Evolutionary conservation across 2,329 filamentous ascomycete genomes (phyloP), one percentile per base, ranked within the genome.

Genomic region (Phyllosticta capitalensis): DNA sequence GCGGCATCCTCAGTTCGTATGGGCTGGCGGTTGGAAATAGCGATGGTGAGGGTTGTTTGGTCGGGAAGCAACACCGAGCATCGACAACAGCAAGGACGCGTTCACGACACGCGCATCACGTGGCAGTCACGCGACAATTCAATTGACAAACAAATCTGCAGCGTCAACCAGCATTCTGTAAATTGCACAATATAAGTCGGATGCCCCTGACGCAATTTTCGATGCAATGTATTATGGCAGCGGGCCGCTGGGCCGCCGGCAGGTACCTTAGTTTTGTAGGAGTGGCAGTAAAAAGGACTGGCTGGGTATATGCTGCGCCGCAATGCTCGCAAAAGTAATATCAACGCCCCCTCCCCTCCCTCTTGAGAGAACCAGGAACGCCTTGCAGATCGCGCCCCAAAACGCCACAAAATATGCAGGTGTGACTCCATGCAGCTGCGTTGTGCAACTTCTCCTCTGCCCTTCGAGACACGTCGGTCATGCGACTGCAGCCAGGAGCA

Each of bases 221-320:
- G 38, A 45, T 45, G 38, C 38, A 45, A 45, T 45, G 38, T 38
- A 38, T 38, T 45, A 45, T 45, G 17, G n/a, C n/a, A n/a, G 38
- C 38, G 38, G 38, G 38, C 17, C 17, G 38, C 38, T 19, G 38
- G 14, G 38, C 38, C 38, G 38, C 38, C 38, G 38, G 38, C 38
- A n/a, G 38, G 14, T 45, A 45, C 14, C 30, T 58, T 48, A 20
- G 33, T 58, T 56, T 45, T 45, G 50, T 28, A 53, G 33, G n/a
- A 30, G 53, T n/a, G n/a, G n/a, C n/a, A 57, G 48, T 58, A 38
- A 52, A 58, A 54, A 54, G 51, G 56, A 54, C 52, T 53, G 56
- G 56, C 52, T 53, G 56, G 56, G 56, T 58, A 58, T 58, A 58
- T 58, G 56, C 56, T 54, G 19, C 56, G 56, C 56, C 53, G 56